Evolutionary conservation across 2,329 filamentous ascomycete species (phyloP), one percentile per base, ranked within the genome.

Genomic region (Fusarium sp.): DNA sequence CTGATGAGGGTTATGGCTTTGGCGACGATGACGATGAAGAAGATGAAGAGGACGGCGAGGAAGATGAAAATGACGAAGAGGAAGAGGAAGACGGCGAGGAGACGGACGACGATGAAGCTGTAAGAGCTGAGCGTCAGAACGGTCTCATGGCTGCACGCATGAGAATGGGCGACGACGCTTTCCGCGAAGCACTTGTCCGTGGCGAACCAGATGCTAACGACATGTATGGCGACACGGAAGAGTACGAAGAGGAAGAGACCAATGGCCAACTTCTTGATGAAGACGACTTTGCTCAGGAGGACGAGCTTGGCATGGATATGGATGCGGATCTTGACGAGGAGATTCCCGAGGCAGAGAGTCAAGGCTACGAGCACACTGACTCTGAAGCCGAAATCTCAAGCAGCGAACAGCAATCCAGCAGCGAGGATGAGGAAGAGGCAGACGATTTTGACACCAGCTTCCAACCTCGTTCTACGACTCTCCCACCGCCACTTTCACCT

Each of bases 301-400:
- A 78, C 31, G 71, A 75, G 16, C 70, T 74, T 16, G 75, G 73
- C 60, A 69, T 72, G 66, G 85, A 85, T 74, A 90, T 91, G 86
- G 89, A 87, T 52, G 88, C 85, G n/a, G 86, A 93, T 75, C 82
- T 93, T 42, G 91, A 93, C 76, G 90, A 89, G 50, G 90, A 91
- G 62, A 87, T 93, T 37, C 90, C 90, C 21, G 89, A 91, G 63
- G 89, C 85, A 12, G 86, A 88, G 74, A 83, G 82, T 74, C 87
- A 84, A 26, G 87, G 88, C 71, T 93, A 93, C 81, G 91, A 94
- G 81, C 91, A 93, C 76, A 93, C 91, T 11, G 91, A 93, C 79
- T 91, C 90, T 4, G 91, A 93, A 70, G 90, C 84, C 11, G 89
- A 90, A 53, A 71, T 89, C 53, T 85, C 80, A 62, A 87, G 84